phyloP scores from a whole-genome alignment of 169 alveolate species.

The Cryptosporidium ubiquitum region DNA sequence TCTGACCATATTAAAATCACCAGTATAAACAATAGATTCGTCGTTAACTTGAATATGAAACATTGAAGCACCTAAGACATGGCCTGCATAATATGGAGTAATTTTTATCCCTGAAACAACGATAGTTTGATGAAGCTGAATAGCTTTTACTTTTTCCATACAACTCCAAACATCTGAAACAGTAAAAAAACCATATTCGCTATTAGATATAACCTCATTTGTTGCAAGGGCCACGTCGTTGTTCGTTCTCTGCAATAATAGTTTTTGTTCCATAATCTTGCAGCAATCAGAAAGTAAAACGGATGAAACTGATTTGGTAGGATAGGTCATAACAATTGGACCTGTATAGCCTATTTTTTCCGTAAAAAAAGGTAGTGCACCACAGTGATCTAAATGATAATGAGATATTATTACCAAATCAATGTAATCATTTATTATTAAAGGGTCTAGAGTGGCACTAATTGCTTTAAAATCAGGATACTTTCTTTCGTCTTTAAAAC shows the following conservation, averaged over 20 bases:
- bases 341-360: conserved; percentile 94
- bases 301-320: conserved; percentile 96
- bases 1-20: conserved; percentile 95
- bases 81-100: conserved; percentile 98
- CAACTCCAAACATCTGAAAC: conserved; percentile 88
- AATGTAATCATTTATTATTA: conserved; percentile 75
- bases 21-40: conserved; percentile 92
- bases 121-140: conserved; percentile 91
- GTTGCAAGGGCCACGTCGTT: conserved; percentile 74
- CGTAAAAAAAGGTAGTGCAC: conserved; percentile 98
- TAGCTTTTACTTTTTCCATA: conserved; percentile 85
- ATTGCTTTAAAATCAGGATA: conserved; percentile 91
- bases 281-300: conserved; percentile 95
- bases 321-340: conserved; percentile 95
- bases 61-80: conserved; percentile 98
- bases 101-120: conserved; percentile 87
- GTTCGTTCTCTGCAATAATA: conserved; percentile 78
- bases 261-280: conserved; percentile 85
- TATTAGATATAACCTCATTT: conserved; percentile 64
- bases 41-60: conserved; percentile 92
- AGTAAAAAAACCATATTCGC: conserved; percentile 85
- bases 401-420: conserved; percentile 96
- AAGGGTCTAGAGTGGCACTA: conserved; percentile 59
- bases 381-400: conserved; percentile 98
- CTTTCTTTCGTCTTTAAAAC: conserved; percentile 91